Conservation (phyloP, 257 asterid species). For the Marsdenia floribunda region DNA sequence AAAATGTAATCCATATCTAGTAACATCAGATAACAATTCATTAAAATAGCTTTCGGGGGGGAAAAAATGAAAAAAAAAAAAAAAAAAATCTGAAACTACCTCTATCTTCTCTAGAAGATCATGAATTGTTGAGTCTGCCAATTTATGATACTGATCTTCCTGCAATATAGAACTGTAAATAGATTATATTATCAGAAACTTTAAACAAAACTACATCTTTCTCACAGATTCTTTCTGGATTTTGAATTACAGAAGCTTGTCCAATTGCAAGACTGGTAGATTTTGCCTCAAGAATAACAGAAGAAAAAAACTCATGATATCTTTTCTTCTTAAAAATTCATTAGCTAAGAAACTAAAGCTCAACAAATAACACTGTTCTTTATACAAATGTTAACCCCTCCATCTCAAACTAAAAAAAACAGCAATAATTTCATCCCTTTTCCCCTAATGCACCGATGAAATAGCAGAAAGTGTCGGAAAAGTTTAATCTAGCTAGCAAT, state of each 20-base stretch:
- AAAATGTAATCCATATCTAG: neutral
- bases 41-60: neutral
- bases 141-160: constrained; percentile 72
- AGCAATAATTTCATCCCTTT: neutral
- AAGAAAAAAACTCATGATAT: neutral
- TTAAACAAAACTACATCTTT: neutral
- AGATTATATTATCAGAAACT: constrained; percentile 16
- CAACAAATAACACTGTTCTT: neutral
- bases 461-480: neutral
- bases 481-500: neutral
- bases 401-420: neutral
- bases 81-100: constrained; percentile 29
- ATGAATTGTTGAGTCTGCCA: constrained; percentile 80
- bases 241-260: no score
- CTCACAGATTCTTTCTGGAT: neutral
- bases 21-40: neutral
- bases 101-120: constrained; percentile 75
- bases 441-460: neutral
- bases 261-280: neutral
- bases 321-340: neutral
- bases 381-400: neutral
- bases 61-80: no score
- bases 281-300: neutral
- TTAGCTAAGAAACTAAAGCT: neutral
- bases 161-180: constrained; percentile 53